Percentiles rank a stretch among this genome's conserved stretches.
Conservation (phyloP, 2,329 filamentous ascomycete genomes). For the Colletotrichum sp. region DNA sequence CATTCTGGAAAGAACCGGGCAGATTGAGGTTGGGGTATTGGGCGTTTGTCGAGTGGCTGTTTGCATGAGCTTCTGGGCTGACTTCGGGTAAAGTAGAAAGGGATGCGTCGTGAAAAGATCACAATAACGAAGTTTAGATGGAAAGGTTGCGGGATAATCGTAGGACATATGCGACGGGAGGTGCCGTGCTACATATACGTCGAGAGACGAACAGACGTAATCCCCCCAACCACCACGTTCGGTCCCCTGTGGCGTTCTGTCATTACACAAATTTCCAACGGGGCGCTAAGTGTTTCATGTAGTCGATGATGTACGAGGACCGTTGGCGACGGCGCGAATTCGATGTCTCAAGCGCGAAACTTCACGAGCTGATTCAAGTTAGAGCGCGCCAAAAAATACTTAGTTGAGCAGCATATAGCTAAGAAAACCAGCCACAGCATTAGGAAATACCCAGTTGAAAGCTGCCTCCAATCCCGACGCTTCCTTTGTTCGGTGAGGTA, state of each 20-base stretch:
- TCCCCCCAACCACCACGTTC: neutral
- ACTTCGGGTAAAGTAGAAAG: neutral
- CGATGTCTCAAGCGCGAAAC: neutral
- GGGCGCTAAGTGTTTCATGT: neutral
- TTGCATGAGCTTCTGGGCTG: neutral
- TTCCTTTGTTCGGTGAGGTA: neutral
- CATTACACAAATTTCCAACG: neutral
- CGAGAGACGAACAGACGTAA: neutral
- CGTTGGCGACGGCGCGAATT: neutral
- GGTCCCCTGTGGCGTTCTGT: neutral
- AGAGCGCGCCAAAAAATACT: neutral
- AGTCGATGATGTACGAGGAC: neutral
- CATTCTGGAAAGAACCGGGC: neutral
- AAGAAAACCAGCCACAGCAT: neutral
- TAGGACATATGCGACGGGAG: neutral
- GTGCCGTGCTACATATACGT: neutral
- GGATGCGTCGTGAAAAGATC: neutral
- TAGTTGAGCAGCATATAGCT: neutral
- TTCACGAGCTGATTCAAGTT: neutral
- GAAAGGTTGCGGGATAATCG: neutral
- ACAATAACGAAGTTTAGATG: neutral
- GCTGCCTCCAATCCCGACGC: neutral
- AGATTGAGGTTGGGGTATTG: neutral
- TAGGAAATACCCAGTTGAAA: neutral
- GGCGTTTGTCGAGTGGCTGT: neutral